These are phyloP conservation scores for Beta lomatogona DNA, from an alignment of 179 eudicot species.

Conservation along the genomic window DNA sequence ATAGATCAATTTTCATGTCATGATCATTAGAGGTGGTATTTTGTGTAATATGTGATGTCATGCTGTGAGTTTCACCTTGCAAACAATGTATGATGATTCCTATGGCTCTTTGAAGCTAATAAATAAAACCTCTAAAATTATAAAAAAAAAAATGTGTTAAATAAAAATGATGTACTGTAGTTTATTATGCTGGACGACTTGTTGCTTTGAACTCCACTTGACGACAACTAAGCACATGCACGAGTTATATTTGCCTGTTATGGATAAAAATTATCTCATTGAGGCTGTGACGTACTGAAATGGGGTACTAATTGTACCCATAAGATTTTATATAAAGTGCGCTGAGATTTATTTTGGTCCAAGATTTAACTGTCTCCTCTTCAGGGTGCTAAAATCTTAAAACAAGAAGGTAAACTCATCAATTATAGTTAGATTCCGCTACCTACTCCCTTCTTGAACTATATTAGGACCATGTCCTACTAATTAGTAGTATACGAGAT, in stretches of 20 bases:
- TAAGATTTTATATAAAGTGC: neutral
- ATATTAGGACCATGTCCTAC: slow-evolving; percentile 23
- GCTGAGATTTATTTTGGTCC: neutral
- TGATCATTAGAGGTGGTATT: too few relatives aligned
- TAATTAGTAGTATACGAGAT: slow-evolving; percentile 11
- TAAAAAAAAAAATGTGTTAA: too few relatives aligned
- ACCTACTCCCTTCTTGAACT: slow-evolving; percentile 16
- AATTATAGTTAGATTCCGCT: slow-evolving; percentile 1
- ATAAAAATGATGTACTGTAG: too few relatives aligned
- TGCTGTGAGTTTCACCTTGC: too few relatives aligned
- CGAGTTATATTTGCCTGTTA: neutral
- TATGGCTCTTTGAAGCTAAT: too few relatives aligned
- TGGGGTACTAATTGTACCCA: neutral
- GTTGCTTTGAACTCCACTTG: slow-evolving; percentile 1
- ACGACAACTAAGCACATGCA: slow-evolving; percentile 4
- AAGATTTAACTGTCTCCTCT: slow-evolving; percentile 29
- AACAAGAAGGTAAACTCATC: neutral
- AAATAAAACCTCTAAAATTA: too few relatives aligned
- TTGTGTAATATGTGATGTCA: too few relatives aligned
- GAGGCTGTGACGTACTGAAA: neutral
- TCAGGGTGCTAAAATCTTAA: slow-evolving; percentile 20
- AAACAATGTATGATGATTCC: too few relatives aligned
- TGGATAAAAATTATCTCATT: neutral
- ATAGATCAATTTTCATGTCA: too few relatives aligned
- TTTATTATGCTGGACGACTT: too few relatives aligned